Evolutionary conservation across 495 filamentous ascomycete genomes (phyloP), one percentile per base, ranked within the genome.

Genomic region (Recurvomyces mirabilis): DNA sequence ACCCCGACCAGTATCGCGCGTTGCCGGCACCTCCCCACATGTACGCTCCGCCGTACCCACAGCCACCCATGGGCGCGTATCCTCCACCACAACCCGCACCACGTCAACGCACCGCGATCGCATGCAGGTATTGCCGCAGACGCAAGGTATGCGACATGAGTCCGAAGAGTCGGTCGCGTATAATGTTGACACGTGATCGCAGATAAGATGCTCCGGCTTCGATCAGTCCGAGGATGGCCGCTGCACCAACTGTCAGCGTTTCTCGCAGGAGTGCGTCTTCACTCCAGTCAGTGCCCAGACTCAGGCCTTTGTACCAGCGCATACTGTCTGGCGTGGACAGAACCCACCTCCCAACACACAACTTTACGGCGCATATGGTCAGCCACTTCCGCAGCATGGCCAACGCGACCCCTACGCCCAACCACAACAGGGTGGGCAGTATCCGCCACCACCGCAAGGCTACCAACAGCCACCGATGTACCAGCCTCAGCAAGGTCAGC

Each of bases 151-250:
- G 71, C 42, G 29, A 24, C 22, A 23, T 23, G 29, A 3, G 12
- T 18, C 23, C 17, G 13, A 6, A 6, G 24, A 17, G 2, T 26
- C 12, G 19, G 12, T n/a, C 31, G 19, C 22, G 39, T 21, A 32
- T 17, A 17, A 20, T 36, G 22, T 38, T 54, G 43, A 51, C 43
- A 15, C 29, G 15, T 38, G 23, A 43, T 5, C 21, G 2, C 60
- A 88, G 83, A 88, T 88, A 62, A 81, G 83, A 25, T 88, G 83
- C 65, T 87, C 84, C 3, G 84, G 83, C 17, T 88, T 87, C 57
- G 83, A 87, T 46, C 72, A 69, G 37, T 83, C 80, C 15, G 72
- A 77, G 24, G 81, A 87, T 59, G 84, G 84, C 37, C 74, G 82
- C 32, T 88, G 83, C 66, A 77, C 70, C 56, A 88, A 88, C 58